A percentile compares a stretch with the other conserved stretches of the same genome.
Evolutionary conservation across 2,329 filamentous ascomycete species (phyloP).

Genomic region (Penicillium sp.): DNA sequence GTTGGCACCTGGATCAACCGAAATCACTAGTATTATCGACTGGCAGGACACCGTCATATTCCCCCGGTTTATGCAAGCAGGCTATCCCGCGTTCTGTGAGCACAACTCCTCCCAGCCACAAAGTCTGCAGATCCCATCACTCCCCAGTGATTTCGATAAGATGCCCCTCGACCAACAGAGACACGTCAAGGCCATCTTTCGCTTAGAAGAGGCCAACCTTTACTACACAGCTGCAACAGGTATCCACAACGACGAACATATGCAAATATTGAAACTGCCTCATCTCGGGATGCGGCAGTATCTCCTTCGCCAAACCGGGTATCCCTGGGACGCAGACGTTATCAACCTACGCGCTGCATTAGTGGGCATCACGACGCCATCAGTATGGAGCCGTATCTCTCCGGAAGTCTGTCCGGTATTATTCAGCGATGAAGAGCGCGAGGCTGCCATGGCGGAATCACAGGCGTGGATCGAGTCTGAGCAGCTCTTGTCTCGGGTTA

Average conservation of each 20-base stretch:
- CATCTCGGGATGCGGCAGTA: conserved; percentile 24
- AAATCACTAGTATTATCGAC: conserved; percentile 29
- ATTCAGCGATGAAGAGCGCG: conserved; percentile 22
- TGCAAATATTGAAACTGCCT: conserved; percentile 19
- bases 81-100: not conserved
- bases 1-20: conserved; percentile 22
- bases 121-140: conserved; percentile 20
- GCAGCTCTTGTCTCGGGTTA: conserved; percentile 20
- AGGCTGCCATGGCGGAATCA: conserved; percentile 22
- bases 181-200: conserved; percentile 18
- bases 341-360: conserved; percentile 28
- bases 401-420: conserved; percentile 24
- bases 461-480: conserved; percentile 28
- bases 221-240: conserved; percentile 28
- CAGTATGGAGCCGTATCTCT: conserved; percentile 38
- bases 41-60: conserved; percentile 14
- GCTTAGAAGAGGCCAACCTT: conserved; percentile 26
- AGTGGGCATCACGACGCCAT: conserved; percentile 20
- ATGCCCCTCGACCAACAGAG: conserved; percentile 18
- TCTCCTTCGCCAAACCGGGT: conserved; percentile 23
- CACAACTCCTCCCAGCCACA: conserved; percentile 15
- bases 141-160: conserved; percentile 23
- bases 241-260: conserved; percentile 20
- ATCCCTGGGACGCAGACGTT: conserved; percentile 26
- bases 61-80: not conserved